Conservation (phyloP, 2,329 filamentous ascomycete genomes). For the Raffaelea arxii region DNA sequence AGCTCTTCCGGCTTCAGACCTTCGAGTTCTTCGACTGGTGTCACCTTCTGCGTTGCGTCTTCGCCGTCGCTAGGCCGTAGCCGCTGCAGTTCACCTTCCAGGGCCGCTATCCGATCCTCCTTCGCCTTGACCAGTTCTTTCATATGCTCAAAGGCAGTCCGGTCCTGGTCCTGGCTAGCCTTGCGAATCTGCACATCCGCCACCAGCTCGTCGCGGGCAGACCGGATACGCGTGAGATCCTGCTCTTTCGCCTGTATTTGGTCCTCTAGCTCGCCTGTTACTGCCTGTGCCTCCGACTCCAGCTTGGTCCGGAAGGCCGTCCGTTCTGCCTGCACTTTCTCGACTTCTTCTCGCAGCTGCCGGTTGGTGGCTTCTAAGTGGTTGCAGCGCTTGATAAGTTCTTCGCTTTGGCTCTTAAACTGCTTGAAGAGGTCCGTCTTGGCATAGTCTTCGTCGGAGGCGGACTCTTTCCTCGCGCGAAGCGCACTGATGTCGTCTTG, state of each 20-base stretch:
- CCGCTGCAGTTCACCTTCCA: conserved; percentile 76
- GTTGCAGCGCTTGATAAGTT: conserved; percentile 86
- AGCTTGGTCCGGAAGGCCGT: conserved; percentile 72
- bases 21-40: conserved; percentile 40
- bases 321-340: conserved; percentile 76
- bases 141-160: conserved; percentile 58
- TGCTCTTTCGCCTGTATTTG: conserved; percentile 73
- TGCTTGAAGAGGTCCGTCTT: conserved; percentile 90
- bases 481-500: conserved; percentile 72
- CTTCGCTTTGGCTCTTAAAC: conserved; percentile 81
- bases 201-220: conserved; percentile 72
- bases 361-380: conserved; percentile 82
- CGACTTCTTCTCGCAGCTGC: conserved; percentile 72
- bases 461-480: conserved; percentile 55
- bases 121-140: conserved; percentile 73
- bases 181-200: conserved; percentile 76
- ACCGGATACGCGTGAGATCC: conserved; percentile 77
- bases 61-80: conserved; percentile 42
- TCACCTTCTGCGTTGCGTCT: conserved; percentile 30
- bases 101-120: conserved; percentile 66
- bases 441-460: conserved; percentile 88
- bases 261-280: conserved; percentile 69
- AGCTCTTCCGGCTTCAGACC: conserved; percentile 60
- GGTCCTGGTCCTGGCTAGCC: conserved; percentile 67
- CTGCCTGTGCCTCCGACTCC: conserved; percentile 66